A percentile compares a stretch with the other conserved stretches of the same genome.
These are phyloP conservation scores for Saitozyma podzolica DNA, from an alignment of 768 basidiomycete genomes.

Conservation along the genomic window DNA sequence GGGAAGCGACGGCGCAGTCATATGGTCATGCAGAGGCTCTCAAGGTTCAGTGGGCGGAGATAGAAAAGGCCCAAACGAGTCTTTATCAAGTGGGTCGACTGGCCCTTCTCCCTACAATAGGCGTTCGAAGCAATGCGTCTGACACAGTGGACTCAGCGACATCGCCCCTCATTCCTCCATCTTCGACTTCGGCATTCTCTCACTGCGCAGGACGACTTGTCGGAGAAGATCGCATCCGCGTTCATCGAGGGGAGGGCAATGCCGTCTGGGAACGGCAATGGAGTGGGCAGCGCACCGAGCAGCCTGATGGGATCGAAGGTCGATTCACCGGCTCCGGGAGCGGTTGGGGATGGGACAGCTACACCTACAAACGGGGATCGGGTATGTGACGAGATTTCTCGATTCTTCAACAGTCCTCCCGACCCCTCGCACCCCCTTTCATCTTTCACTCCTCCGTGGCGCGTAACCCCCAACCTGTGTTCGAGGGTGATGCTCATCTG, in stretches of 20 bases:
- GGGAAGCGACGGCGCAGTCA: constrained; percentile 78
- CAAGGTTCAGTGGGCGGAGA: constrained; percentile 78
- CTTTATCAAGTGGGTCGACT: constrained; percentile 70
- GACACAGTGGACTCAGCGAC: constrained; percentile 61
- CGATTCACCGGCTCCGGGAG: constrained; percentile 42
- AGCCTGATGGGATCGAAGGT: constrained; percentile 28
- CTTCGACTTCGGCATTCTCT: constrained; percentile 84
- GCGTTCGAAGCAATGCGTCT: background rate
- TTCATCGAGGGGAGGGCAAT: constrained; percentile 68
- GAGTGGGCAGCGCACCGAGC: background rate
- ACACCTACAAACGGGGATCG: background rate
- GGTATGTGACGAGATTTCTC: no score
- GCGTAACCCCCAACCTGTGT: no score
- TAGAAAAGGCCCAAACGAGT: constrained; percentile 84
- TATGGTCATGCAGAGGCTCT: constrained; percentile 82
- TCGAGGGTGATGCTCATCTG: no score
- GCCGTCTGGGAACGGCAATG: background rate
- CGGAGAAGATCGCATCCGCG: constrained; percentile 76
- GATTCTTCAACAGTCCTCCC: background rate
- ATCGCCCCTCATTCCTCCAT: constrained; percentile 81
- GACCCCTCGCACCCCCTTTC: background rate
- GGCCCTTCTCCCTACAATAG: background rate
- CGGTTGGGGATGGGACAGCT: background rate
- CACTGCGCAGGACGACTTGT: constrained; percentile 84
- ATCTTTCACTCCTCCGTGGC: no score